Evolutionary conservation across 202 grass and related monocot genomes (phyloP), one percentile per base, ranked within the genome.

Genomic region (Zizania palustris): DNA sequence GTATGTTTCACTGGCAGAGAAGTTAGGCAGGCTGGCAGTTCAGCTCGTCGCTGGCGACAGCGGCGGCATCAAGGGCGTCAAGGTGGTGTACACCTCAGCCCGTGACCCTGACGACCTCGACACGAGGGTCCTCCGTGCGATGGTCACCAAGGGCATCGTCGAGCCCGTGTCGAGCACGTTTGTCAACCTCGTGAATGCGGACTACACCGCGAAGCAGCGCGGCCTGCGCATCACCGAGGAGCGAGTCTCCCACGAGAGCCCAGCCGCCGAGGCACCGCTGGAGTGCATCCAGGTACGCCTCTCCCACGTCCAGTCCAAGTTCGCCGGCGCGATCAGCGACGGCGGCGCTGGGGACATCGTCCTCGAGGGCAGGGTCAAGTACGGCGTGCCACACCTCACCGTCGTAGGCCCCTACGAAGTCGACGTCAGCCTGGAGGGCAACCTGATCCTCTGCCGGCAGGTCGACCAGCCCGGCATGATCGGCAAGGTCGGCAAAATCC

Each of bases 111-210:
- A 93, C 42, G 90, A 93, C 78, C 80, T 97, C 1, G 90, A 97
- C 85, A 97, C 93, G 36, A 80, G 90, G 62, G 78, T 97, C 68
- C 88, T 97, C 77, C 85, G 90, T 45, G 90, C 93, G 5, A 93
- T 89, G 90, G 82, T 93, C 11, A 93, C 80, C 28, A 97, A 97
- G 77, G 93, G 93, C 56, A 80, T 97, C 74, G 83, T 97, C 39
- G 93, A 97, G 78, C 93, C 93, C 4, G 89, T 97, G 65, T 97
- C 90, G 0, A 88, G 81, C 80, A 85, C 87, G 3, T 91, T 90
- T 12, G 80, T 97, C 39, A 97, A 97, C 80, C 62, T 97, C 11
- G 93, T 97, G 67, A 97, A 97, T 50, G 90, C 93, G 5, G 93
- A 97, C 83, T 97, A 86, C 69, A 81, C 88, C 0, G 90, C 93